phyloP scores from a whole-genome alignment of 2,329 filamentous ascomycete genomes.

The Lasiodiplodia theobromae region DNA sequence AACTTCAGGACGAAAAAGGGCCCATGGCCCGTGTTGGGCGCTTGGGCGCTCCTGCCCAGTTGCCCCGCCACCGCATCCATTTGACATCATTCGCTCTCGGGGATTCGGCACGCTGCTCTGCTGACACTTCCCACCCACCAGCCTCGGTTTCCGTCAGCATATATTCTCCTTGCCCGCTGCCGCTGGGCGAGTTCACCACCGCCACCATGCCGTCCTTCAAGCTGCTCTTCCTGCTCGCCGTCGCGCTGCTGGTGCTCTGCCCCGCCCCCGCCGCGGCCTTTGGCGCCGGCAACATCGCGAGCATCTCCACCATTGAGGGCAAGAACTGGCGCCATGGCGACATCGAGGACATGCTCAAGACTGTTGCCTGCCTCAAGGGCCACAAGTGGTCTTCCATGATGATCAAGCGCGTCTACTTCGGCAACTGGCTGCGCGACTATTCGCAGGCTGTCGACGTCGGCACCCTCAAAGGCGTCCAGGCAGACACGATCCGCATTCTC shows the following conservation, averaged over 20 bases:
- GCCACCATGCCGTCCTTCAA: slow-evolving; percentile 44
- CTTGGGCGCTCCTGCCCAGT: neutral
- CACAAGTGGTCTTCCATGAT: slow-evolving; percentile 54
- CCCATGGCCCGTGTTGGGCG: too few species aligned
- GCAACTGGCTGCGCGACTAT: slow-evolving; percentile 59
- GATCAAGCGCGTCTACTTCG: slow-evolving; percentile 57
- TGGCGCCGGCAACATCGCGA: slow-evolving; percentile 58
- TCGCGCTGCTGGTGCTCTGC: slow-evolving; percentile 46
- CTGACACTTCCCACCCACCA: slow-evolving; percentile 11
- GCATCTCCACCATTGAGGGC: slow-evolving; percentile 53
- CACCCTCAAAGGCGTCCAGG: slow-evolving; percentile 60
- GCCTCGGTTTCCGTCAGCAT: slow-evolving; percentile 11
- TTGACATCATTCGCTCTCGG: slow-evolving; percentile 14
- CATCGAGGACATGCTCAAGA: slow-evolving; percentile 60
- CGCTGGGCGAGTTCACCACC: neutral
- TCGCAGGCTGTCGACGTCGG: slow-evolving; percentile 63
- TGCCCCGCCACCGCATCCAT: slow-evolving; percentile 1
- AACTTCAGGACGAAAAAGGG: too few species aligned
- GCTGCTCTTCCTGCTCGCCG: slow-evolving; percentile 45
- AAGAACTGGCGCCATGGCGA: slow-evolving; percentile 62
- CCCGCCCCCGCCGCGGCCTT: slow-evolving; percentile 50
- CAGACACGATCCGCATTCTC: slow-evolving; percentile 61
- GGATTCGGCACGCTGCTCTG: slow-evolving; percentile 12
- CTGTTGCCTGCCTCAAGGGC: slow-evolving; percentile 53
- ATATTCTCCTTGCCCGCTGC: slow-evolving; percentile 7